Percentiles rank a stretch among this genome's conserved stretches.
These are phyloP conservation scores for Quercus engelmannii DNA, from an alignment of 306 rosid species.

Conservation along the genomic window DNA sequence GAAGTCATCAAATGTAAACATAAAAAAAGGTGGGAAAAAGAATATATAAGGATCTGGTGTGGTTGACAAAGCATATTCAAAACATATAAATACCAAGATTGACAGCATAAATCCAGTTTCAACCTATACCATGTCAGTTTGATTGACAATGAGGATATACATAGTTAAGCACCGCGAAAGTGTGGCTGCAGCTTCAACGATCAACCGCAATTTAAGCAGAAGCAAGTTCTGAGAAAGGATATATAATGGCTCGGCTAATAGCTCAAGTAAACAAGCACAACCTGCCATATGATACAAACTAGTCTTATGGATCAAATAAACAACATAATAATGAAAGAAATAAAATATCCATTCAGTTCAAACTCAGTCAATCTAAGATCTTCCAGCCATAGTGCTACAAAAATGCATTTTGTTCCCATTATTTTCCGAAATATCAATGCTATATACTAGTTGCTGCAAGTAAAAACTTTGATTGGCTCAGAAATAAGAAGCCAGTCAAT, in stretches of 20 bases:
- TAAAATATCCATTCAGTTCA: background rate
- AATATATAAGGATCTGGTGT: background rate
- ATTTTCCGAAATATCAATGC: background rate
- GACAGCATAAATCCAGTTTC: constrained; percentile 8
- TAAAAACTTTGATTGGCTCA: background rate
- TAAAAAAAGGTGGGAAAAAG: background rate
- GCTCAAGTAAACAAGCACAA: constrained; percentile 85
- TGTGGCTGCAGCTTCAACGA: constrained; percentile 85
- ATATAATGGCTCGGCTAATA: constrained; percentile 85
- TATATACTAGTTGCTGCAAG: background rate
- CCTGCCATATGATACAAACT: constrained; percentile 52
- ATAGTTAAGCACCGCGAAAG: constrained; percentile 73
- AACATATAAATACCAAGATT: constrained; percentile 10
- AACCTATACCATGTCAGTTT: constrained; percentile 57
- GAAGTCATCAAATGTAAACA: background rate
- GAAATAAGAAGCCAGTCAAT: background rate
- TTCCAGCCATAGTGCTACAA: background rate
- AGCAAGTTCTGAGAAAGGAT: constrained; percentile 90
- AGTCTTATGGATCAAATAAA: constrained; percentile 13
- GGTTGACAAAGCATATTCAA: background rate
- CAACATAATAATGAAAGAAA: background rate
- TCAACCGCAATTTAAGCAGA: constrained; percentile 66
- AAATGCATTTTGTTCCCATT: background rate
- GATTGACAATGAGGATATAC: constrained; percentile 64
- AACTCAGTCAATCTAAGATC: background rate